phyloP scores from a whole-genome alignment of 2,329 filamentous ascomycete genomes.

The Zymoseptoria passerinii region DNA sequence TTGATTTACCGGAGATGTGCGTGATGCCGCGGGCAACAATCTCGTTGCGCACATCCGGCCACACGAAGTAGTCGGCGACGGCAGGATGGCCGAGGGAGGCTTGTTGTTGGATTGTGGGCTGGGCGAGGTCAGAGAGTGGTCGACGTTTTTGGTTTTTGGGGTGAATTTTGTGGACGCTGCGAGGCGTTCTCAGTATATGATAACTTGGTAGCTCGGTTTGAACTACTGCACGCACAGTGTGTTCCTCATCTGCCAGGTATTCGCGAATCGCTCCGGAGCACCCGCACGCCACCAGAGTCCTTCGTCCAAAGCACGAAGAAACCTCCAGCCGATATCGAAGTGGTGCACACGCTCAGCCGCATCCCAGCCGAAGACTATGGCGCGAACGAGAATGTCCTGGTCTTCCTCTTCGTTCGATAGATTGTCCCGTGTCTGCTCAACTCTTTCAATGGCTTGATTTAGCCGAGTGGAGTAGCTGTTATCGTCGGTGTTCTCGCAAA shows the following conservation, averaged over 20 bases:
- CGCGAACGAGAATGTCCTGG: constrained; percentile 16
- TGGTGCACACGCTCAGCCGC: constrained; percentile 16
- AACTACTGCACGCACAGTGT: constrained; percentile 2
- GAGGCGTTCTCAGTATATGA: not conserved
- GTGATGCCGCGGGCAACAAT: constrained; percentile 10
- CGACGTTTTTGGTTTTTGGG: constrained; percentile 16
- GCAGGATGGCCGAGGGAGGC: constrained; percentile 4
- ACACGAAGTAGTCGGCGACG: constrained; percentile 16
- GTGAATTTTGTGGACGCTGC: constrained; percentile 12
- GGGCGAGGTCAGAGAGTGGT: constrained; percentile 7
- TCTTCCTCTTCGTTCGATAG: constrained; percentile 12
- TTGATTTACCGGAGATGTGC: constrained; percentile 8
- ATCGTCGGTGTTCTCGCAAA: constrained; percentile 14
- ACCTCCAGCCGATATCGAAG: constrained; percentile 19
- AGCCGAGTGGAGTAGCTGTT: constrained; percentile 14
- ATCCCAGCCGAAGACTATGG: constrained; percentile 15
- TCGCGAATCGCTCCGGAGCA: constrained; percentile 10
- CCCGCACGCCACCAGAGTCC: constrained; percentile 16
- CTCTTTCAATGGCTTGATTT: constrained; percentile 12
- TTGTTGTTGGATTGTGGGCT: constrained; percentile 10
- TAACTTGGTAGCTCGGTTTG: not conserved
- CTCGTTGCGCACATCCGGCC: constrained; percentile 15
- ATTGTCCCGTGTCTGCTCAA: constrained; percentile 15
- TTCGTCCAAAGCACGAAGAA: constrained; percentile 16
- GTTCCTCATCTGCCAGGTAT: constrained; percentile 15